These are phyloP conservation scores for Oryza nivara DNA, from an alignment of 176 grass and related monocot genomes.

Conservation along the genomic window DNA sequence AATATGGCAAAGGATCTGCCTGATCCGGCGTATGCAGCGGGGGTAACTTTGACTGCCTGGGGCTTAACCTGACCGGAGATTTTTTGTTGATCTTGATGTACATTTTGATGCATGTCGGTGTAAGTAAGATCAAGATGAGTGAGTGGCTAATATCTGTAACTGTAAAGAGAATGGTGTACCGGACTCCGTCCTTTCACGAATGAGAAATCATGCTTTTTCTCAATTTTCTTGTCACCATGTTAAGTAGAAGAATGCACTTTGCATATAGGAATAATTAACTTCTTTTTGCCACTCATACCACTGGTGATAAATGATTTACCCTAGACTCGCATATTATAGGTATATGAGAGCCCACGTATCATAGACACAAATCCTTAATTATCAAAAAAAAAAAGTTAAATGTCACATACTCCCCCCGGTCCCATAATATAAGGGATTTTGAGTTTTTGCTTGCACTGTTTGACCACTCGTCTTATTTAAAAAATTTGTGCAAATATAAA, in stretches of 20 bases:
- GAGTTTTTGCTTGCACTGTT: no score
- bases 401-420: no score
- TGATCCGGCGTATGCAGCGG: slow-evolving; percentile 43
- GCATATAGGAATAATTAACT: no score
- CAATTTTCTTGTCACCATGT: neutral
- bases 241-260: neutral
- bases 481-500: no score
- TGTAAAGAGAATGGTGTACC: slow-evolving; percentile 44
- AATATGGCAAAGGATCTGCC: slow-evolving; percentile 23
- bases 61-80: slow-evolving; percentile 45
- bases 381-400: no score
- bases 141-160: slow-evolving; percentile 45
- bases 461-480: no score
- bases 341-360: no score
- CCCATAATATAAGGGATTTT: no score
- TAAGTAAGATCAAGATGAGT: slow-evolving; percentile 43
- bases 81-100: slow-evolving; percentile 44
- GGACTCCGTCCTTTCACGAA: neutral
- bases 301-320: no score
- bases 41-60: slow-evolving; percentile 30
- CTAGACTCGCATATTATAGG: no score
- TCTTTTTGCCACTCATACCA: no score
- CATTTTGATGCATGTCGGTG: slow-evolving; percentile 47
- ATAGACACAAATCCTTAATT: no score
- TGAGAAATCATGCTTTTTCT: slow-evolving; percentile 28